A percentile compares a stretch with the other conserved stretches of the same genome.
These are phyloP conservation scores for Mycena vitilis DNA, from an alignment of 768 basidiomycete species.

Conservation along the genomic window DNA sequence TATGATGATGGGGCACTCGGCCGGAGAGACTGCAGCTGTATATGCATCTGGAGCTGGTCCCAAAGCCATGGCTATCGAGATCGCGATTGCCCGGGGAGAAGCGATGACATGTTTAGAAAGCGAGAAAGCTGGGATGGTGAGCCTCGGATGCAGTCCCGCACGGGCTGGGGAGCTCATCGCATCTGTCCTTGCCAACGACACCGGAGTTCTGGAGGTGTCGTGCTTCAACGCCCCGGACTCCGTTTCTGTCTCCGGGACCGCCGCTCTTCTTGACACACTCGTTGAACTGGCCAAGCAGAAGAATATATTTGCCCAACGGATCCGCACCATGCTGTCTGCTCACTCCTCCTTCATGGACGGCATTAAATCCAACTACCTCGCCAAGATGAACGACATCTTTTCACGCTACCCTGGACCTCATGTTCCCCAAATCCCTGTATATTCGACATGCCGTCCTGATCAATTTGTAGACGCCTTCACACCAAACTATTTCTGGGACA, in stretches of 20 bases:
- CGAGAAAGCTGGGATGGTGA: slow-evolving; percentile 45
- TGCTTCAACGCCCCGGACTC: slow-evolving; percentile 47
- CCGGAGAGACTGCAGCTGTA: slow-evolving; percentile 49
- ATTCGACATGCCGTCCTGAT: slow-evolving; percentile 18
- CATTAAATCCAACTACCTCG: slow-evolving; percentile 33
- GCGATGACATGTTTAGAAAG: slow-evolving; percentile 37
- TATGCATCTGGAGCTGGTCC: slow-evolving; percentile 48
- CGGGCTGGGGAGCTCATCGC: slow-evolving; percentile 20
- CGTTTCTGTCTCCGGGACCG: slow-evolving; percentile 43
- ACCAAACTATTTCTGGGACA: too few relatives aligned
- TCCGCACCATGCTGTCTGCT: slow-evolving; percentile 43
- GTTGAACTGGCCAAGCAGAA: slow-evolving; percentile 37
- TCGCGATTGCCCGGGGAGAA: slow-evolving; percentile 47
- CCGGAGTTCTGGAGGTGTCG: slow-evolving; percentile 40
- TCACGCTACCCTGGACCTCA: slow-evolving; percentile 27
- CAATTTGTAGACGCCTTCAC: too few relatives aligned
- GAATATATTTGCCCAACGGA: slow-evolving; percentile 41
- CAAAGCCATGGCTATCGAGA: slow-evolving; percentile 45
- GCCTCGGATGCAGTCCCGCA: slow-evolving; percentile 40
- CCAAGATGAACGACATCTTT: slow-evolving; percentile 26
- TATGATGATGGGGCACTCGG: slow-evolving; percentile 48
- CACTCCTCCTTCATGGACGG: slow-evolving; percentile 46
- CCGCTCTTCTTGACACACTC: slow-evolving; percentile 35
- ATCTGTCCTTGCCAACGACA: slow-evolving; percentile 1
- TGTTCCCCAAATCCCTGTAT: slow-evolving; percentile 22